A percentile compares a stretch with the other conserved stretches of the same genome.
These are phyloP conservation scores for Paramecium octaurelia DNA, from an alignment of 73 alveolate species.

Conservation along the genomic window DNA sequence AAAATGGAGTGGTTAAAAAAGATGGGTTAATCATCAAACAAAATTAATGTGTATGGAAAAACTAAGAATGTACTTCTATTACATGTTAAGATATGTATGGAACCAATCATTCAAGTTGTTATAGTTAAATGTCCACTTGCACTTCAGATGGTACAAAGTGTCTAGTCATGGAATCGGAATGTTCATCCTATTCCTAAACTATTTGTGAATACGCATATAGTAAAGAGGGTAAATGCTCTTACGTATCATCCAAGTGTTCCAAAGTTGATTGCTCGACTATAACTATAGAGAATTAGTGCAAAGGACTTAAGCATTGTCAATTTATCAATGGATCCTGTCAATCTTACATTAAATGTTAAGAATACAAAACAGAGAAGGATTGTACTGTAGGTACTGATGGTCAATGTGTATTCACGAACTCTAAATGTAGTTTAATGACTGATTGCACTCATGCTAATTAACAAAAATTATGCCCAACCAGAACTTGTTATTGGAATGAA, in stretches of 20 bases:
- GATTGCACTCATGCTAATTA: neutral
- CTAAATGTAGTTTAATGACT: neutral
- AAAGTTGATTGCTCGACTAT: neutral
- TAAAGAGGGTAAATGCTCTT: neutral
- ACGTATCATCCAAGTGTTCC: neutral
- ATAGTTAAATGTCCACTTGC: neutral
- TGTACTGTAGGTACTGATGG: neutral
- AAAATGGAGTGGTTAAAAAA: neutral
- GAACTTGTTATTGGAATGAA: neutral
- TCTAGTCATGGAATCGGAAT: neutral
- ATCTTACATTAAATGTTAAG: neutral
- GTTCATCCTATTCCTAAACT: neutral
- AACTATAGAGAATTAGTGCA: neutral
- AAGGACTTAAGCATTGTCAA: neutral
- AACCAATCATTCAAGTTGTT: neutral
- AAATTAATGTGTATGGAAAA: neutral
- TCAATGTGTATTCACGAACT: neutral
- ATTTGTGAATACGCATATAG: neutral
- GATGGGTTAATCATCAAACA: neutral
- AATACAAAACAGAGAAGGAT: neutral
- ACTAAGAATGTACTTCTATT: neutral
- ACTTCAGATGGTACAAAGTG: slow-evolving; percentile 27
- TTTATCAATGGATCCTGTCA: neutral
- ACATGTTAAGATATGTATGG: neutral
- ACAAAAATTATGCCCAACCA: neutral